Conservation (phyloP, 331 rosid species). For the Cydonia oblonga region DNA sequence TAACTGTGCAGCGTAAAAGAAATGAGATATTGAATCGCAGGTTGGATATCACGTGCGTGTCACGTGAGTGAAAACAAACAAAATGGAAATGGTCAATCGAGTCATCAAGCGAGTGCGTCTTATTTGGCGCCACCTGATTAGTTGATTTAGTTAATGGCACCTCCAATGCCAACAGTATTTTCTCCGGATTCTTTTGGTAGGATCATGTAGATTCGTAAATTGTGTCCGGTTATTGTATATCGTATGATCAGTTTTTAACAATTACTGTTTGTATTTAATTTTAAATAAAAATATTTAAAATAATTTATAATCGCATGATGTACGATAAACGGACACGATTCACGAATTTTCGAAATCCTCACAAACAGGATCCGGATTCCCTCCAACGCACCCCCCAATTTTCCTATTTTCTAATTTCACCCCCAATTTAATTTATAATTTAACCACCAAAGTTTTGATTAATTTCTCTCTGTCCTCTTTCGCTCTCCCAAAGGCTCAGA, state of each 20-base stretch:
- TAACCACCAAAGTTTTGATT: background rate
- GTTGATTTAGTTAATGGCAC: constrained; percentile 2
- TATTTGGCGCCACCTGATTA: background rate
- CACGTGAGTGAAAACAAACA: background rate
- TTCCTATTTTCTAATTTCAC: background rate
- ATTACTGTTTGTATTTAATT: too few relatives aligned
- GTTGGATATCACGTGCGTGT: background rate
- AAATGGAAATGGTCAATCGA: background rate
- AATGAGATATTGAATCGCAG: too few relatives aligned
- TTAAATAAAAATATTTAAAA: too few relatives aligned
- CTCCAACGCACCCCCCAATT: constrained; percentile 2
- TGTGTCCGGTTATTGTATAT: too few relatives aligned
- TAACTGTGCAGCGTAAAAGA: too few relatives aligned
- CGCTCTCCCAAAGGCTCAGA: background rate
- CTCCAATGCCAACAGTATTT: background rate
- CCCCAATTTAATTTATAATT: background rate
- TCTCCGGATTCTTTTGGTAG: too few relatives aligned
- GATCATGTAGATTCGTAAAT: too few relatives aligned
- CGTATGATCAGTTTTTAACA: too few relatives aligned
- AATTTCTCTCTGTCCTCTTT: background rate
- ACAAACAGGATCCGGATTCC: too few relatives aligned
- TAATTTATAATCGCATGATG: too few relatives aligned
- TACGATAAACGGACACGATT: too few relatives aligned
- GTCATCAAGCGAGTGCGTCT: background rate
- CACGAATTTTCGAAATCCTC: too few relatives aligned